Conservation (phyloP, 202 grass and related monocot species). For the Sporobolus alterniflorus region DNA sequence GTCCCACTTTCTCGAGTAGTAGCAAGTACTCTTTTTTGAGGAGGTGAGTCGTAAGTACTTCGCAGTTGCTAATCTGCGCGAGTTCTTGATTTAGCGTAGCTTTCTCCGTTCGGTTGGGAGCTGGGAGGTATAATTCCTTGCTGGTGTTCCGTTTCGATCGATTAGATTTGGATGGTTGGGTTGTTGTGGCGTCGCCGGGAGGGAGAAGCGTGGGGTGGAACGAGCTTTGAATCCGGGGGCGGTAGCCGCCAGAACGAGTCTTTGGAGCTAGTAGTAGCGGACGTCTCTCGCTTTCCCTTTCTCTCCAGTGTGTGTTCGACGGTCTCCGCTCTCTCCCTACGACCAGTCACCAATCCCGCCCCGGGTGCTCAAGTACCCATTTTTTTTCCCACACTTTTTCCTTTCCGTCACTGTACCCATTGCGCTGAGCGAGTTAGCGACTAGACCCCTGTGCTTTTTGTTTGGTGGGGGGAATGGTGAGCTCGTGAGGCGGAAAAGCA, state of each 20-base stretch:
- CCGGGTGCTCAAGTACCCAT: not conserved
- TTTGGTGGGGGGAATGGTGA: slow-evolving; percentile 27
- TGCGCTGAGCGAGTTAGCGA: too few species aligned
- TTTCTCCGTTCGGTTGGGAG: not conserved
- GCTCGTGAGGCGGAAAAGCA: not conserved
- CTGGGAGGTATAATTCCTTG: not conserved
- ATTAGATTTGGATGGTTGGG: not conserved
- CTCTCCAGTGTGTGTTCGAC: not conserved
- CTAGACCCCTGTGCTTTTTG: not conserved
- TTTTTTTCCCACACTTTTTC: too few species aligned
- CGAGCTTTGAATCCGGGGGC: slow-evolving; percentile 1
- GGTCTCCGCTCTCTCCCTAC: too few species aligned
- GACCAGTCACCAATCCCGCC: too few species aligned
- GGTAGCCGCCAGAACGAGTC: slow-evolving; percentile 14
- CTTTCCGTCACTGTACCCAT: not conserved
- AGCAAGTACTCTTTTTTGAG: too few species aligned
- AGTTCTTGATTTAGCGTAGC: not conserved
- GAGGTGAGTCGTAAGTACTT: too few species aligned
- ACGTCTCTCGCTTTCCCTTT: slow-evolving; percentile 26
- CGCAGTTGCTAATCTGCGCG: not conserved
- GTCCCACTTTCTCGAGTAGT: too few species aligned
- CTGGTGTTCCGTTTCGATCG: not conserved
- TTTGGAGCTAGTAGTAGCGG: slow-evolving; percentile 8
- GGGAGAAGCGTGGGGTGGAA: not conserved
- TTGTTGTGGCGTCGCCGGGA: not conserved